Percentiles rank a stretch among this genome's conserved stretches.
Evolutionary conservation across 768 basidiomycete species (phyloP).

Genomic region (Hygrocybe coccinea): DNA sequence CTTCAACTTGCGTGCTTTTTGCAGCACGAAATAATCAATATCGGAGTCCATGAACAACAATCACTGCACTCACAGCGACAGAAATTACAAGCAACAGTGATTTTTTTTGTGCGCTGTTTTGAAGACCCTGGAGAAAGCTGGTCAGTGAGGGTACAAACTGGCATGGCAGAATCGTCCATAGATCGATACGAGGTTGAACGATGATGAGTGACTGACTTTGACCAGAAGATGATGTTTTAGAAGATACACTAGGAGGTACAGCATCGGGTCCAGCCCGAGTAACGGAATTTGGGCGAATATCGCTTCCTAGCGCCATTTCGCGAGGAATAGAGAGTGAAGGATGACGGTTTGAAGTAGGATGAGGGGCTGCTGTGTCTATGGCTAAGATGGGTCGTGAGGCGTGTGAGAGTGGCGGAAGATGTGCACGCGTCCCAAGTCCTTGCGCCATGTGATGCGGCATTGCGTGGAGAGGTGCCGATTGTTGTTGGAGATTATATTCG

Average conservation of each 20-base stretch:
- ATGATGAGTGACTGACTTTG: conserved; percentile 33
- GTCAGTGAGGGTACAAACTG: conserved; percentile 11
- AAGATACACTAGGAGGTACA: conserved; percentile 7
- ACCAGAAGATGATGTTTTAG: conserved; percentile 18
- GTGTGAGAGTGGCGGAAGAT: conserved; percentile 43
- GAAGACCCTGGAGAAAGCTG: conserved; percentile 42
- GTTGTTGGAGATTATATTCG: conserved; percentile 52
- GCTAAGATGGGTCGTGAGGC: conserved; percentile 53
- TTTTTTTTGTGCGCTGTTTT: conserved; percentile 76
- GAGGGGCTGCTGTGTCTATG: conserved; percentile 54
- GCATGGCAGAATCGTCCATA: background rate
- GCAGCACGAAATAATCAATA: conserved; percentile 7
- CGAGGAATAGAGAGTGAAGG: conserved; percentile 43
- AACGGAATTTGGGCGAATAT: conserved; percentile 41
- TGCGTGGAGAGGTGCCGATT: conserved; percentile 43
- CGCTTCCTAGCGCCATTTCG: conserved; percentile 42
- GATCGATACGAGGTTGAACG: background rate
- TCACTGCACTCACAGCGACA: conserved; percentile 67
- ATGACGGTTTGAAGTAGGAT: conserved; percentile 41
- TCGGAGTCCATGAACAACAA: conserved; percentile 16
- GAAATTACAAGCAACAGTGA: conserved; percentile 86
- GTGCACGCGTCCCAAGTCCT: conserved; percentile 27
- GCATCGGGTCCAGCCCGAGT: conserved; percentile 37
- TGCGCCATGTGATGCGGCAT: conserved; percentile 38
- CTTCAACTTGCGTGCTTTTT: conserved; percentile 77